Evolutionary conservation across 1,284 basidiomycete genomes (phyloP).

Genomic region (Phylloboletellus chloephorus): DNA sequence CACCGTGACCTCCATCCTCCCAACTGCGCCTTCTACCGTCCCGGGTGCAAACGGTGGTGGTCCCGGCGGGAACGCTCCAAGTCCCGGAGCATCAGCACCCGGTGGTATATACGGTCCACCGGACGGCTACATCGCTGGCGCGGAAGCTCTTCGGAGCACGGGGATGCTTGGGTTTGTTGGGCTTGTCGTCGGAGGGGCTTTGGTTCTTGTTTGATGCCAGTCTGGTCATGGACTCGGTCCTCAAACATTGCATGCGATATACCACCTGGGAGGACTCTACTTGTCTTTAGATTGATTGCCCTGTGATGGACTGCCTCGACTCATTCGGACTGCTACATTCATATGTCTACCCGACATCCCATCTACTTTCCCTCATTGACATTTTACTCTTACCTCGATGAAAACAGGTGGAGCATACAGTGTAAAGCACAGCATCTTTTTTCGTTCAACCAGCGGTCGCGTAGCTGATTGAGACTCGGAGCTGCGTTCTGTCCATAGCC

Average conservation of each 20-base stretch:
- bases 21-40: slow-evolving; percentile 53
- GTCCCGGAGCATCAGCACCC: slow-evolving; percentile 37
- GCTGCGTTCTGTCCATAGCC: too few relatives aligned
- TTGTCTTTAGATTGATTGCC: slow-evolving; percentile 1
- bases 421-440: slow-evolving; percentile 25
- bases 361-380: slow-evolving; percentile 25
- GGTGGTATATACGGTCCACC: slow-evolving; percentile 51
- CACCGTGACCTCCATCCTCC: slow-evolving; percentile 35
- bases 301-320: slow-evolving; percentile 12
- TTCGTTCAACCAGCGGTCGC: too few relatives aligned
- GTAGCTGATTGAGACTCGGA: slow-evolving; percentile 3
- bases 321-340: slow-evolving; percentile 20
- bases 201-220: slow-evolving; percentile 40
- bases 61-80: slow-evolving; percentile 44
- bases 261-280: slow-evolving; percentile 14
- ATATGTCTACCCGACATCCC: slow-evolving; percentile 19
- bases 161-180: slow-evolving; percentile 35
- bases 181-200: slow-evolving; percentile 41
- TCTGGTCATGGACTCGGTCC: slow-evolving; percentile 6
- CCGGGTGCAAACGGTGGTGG: slow-evolving; percentile 46
- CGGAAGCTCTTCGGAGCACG: slow-evolving; percentile 36
- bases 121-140: slow-evolving; percentile 60
- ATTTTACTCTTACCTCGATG: slow-evolving; percentile 16
- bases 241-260: slow-evolving; percentile 12
- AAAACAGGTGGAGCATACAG: slow-evolving; percentile 19